phyloP scores from a whole-genome alignment of 2,329 filamentous ascomycete species.

The Aureobasidium sp. region DNA sequence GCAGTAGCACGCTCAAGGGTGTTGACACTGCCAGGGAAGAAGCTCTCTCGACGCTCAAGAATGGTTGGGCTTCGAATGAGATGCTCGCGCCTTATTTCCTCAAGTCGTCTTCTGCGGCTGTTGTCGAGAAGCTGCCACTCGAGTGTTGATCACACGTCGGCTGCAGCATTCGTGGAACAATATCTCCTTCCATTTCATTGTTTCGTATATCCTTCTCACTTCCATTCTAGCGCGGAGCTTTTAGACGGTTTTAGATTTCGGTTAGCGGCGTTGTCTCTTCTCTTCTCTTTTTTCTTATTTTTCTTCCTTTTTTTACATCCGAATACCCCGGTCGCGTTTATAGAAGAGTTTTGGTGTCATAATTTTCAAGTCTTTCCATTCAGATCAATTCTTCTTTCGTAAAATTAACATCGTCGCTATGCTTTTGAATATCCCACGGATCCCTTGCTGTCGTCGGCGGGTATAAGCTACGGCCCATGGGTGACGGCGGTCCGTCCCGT shows the following conservation, averaged over 20 bases:
- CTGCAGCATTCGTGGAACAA: too few species aligned
- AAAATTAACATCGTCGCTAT: too few species aligned
- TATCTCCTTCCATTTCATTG: neutral
- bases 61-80: conserved; percentile 9
- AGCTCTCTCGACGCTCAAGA: neutral
- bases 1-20: conserved; percentile 4
- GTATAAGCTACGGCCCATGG: neutral
- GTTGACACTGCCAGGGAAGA: conserved; percentile 11
- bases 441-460: neutral
- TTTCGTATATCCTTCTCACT: neutral
- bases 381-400: neutral
- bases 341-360: neutral
- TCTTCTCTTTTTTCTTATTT: neutral
- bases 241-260: neutral
- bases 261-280: neutral
- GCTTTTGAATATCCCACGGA: neutral
- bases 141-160: neutral
- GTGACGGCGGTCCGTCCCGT: neutral
- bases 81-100: conserved; percentile 12
- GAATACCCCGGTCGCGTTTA: neutral
- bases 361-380: too few species aligned
- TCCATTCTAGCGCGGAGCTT: neutral
- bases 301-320: neutral
- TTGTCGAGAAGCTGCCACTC: neutral
- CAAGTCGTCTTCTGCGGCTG: neutral